Conservation (phyloP, 352 stramenopile species). For the Phytophthora sp. region DNA sequence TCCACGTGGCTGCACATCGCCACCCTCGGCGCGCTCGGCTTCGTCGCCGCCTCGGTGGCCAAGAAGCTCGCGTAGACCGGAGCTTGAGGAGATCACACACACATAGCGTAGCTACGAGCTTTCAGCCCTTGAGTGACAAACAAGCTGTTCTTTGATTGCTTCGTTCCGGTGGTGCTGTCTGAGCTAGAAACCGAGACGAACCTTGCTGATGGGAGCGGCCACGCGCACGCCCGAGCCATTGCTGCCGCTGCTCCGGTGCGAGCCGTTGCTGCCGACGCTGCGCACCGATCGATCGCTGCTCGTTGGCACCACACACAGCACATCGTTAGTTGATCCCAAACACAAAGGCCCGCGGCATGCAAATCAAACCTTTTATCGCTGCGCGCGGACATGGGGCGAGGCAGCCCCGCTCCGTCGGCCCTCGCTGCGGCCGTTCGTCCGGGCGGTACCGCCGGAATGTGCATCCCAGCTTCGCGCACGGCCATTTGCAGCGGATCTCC, state of each 20-base stretch:
- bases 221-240: constrained; percentile 54
- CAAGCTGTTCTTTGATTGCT: constrained; percentile 17
- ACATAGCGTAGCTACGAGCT: constrained; percentile 8
- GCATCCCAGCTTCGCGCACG: constrained; percentile 79
- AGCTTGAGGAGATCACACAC: background rate
- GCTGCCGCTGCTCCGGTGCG: constrained; percentile 54
- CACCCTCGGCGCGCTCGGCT: constrained; percentile 59
- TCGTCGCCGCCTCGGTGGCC: constrained; percentile 46
- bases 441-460: constrained; percentile 77
- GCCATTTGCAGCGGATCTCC: constrained; percentile 75
- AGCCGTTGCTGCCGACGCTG: constrained; percentile 59
- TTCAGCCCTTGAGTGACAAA: constrained; percentile 8
- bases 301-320: background rate
- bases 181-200: constrained; percentile 63
- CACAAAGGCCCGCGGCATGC: constrained; percentile 10
- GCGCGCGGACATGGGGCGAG: constrained; percentile 63
- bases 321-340: constrained; percentile 2
- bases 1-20: constrained; percentile 82
- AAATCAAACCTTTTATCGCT: constrained; percentile 73
- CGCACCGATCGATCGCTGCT: constrained; percentile 58
- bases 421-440: constrained; percentile 61
- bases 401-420: constrained; percentile 40
- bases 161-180: constrained; percentile 10
- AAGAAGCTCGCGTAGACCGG: constrained; percentile 64
- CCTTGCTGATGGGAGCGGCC: constrained; percentile 66